Evolutionary conservation across 2,329 filamentous ascomycete genomes (phyloP), one percentile per base, ranked within the genome.

Genomic region (Chrysoporthe austroafricana): DNA sequence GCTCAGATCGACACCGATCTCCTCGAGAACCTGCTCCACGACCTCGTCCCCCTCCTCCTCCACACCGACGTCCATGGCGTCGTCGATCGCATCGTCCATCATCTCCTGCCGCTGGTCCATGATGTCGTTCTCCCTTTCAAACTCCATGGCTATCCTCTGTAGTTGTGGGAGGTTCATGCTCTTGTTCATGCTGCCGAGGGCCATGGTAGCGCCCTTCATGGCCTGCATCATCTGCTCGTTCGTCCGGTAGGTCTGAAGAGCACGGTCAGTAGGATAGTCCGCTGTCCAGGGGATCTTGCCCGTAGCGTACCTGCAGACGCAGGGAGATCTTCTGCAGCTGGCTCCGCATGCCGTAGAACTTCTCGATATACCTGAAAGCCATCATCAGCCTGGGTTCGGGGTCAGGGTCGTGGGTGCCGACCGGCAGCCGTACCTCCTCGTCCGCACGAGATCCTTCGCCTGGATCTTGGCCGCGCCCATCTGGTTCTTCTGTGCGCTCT

Each of bases 201-300:
- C 90, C 80, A 91, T 90, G 1, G 96, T 98, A 4, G 96, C 96
- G 44, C 96, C 96, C 80, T 97, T 99, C 96, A 99, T 98, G 9
- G 94, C 96, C 80, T 97, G 93, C 94, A 97, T 97, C 96, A 99
- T 99, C 80, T 98, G 95, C 79, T 99, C 96, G 79, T 99, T 99
- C 73, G 94, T 97, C 72, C 96, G 90, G 72, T 98, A 95, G 62
- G 96, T 99, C 93, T 97, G 74, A 21, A 32, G 34, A 18, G 13
- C 44, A 36, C 34, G 34, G 66, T 67, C n/a, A 62, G 44, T 48
- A 8, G 32, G 16, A 32, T 21, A 14, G 36, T 36, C 50, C n/a
- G 2, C 42, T 46, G 21, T 61, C 69, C 48, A 66, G 57, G 3
- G 13, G n/a, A 4, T n/a, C 9, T 36, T 16, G 43, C 32, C 34